These are phyloP conservation scores for Fusarium pseudonygamai DNA, from an alignment of 2,329 filamentous ascomycete species.

Conservation along the genomic window DNA sequence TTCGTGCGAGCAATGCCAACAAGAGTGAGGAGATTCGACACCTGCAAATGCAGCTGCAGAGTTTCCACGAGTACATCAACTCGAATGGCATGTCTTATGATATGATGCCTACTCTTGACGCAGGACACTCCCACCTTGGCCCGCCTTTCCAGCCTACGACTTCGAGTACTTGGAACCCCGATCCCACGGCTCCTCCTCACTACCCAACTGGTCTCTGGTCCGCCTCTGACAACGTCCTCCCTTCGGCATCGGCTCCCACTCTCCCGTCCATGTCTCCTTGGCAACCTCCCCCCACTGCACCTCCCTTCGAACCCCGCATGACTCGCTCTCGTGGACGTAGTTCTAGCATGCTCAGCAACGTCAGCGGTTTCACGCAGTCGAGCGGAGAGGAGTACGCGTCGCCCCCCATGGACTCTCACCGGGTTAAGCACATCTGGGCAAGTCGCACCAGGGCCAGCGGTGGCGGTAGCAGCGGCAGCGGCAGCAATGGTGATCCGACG, in stretches of 20 bases:
- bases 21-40: constrained; percentile 45
- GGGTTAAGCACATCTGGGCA: constrained; percentile 38
- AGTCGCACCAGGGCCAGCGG: constrained; percentile 44
- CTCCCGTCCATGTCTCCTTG: constrained; percentile 48
- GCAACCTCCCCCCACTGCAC: constrained; percentile 52
- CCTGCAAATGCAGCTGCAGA: constrained; percentile 47
- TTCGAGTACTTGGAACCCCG: constrained; percentile 48
- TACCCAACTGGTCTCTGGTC: constrained; percentile 51
- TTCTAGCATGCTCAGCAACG: constrained; percentile 73
- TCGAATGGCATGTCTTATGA: constrained; percentile 49
- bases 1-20: constrained; percentile 46
- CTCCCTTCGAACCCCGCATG: constrained; percentile 48
- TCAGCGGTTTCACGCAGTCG: constrained; percentile 73
- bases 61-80: constrained; percentile 47
- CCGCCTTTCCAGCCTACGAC: constrained; percentile 38
- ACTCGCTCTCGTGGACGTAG: constrained; percentile 65
- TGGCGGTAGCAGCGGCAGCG: constrained; percentile 59
- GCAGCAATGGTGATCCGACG: constrained; percentile 61
- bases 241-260: constrained; percentile 44
- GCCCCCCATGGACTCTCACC: constrained; percentile 35
- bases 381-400: constrained; percentile 59
- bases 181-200: constrained; percentile 48
- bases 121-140: constrained; percentile 39
- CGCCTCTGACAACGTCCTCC: constrained; percentile 47
- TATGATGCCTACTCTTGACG: constrained; percentile 33